phyloP scores from a whole-genome alignment of 2,329 filamentous ascomycete genomes.

The Trichophyton verrucosum region DNA sequence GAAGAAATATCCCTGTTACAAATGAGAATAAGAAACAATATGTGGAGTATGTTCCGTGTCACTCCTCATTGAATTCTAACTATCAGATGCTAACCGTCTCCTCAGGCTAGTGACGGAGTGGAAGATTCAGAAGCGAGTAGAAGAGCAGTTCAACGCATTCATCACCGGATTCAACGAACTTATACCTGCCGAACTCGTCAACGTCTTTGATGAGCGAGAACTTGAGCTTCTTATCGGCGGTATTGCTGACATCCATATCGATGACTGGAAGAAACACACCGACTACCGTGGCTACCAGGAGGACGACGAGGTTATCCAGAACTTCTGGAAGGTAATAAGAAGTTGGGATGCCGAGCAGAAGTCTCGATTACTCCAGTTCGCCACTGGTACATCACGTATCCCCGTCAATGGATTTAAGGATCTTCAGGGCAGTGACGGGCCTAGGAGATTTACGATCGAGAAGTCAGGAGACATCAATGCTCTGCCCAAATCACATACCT shows the following conservation, averaged over 20 bases:
- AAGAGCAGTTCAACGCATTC: constrained; percentile 97
- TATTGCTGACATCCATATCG: constrained; percentile 99
- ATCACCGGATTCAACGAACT: constrained; percentile 95
- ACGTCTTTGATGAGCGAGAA: constrained; percentile 96
- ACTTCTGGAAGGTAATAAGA: constrained; percentile 94
- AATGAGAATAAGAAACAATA: constrained; percentile 99
- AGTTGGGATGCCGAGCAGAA: constrained; percentile 98
- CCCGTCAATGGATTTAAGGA: constrained; percentile 99
- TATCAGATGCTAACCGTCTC: background rate
- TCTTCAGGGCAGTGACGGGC: constrained; percentile 90
- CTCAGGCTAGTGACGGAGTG: constrained; percentile 83
- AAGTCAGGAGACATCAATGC: constrained; percentile 87
- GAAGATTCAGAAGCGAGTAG: constrained; percentile 97
- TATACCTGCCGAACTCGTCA: constrained; percentile 90
- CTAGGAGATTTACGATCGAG: constrained; percentile 91
- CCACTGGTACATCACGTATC: constrained; percentile 92
- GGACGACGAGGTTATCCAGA: constrained; percentile 89
- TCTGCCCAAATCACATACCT: constrained; percentile 93
- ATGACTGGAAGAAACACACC: constrained; percentile 99
- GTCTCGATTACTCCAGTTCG: constrained; percentile 88
- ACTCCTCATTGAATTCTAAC: background rate
- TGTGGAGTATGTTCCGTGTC: constrained; percentile 54
- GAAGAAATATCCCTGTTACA: constrained; percentile 85
- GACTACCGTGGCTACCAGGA: constrained; percentile 98
- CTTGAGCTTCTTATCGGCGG: constrained; percentile 91